A percentile compares a stretch with the other conserved stretches of the same genome.
Evolutionary conservation across 495 filamentous ascomycete genomes (phyloP).

Genomic region (Talaromyces borbonicus): DNA sequence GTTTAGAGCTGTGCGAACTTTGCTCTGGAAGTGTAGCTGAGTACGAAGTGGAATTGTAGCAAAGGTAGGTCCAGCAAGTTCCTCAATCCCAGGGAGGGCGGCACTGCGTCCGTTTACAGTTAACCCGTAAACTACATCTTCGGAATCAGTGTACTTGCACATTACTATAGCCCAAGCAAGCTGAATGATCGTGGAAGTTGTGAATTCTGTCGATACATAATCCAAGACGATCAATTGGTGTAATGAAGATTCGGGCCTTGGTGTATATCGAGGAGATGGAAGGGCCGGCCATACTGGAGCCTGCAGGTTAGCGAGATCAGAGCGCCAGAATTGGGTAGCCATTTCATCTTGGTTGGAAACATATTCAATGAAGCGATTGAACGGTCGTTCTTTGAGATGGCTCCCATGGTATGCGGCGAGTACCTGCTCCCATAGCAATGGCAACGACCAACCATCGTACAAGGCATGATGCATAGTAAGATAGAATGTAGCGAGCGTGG

Average conservation of each 20-base stretch:
- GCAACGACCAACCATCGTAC: slow-evolving; percentile 16
- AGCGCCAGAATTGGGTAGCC: neutral
- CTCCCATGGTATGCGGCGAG: slow-evolving; percentile 2
- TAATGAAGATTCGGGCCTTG: slow-evolving; percentile 17
- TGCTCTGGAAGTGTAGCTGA: slow-evolving; percentile 13
- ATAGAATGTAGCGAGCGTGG: slow-evolving; percentile 2
- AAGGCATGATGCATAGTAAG: slow-evolving; percentile 13
- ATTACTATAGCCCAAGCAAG: slow-evolving; percentile 11
- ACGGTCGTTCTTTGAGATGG: slow-evolving; percentile 22
- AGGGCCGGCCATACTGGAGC: neutral
- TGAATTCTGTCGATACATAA: slow-evolving; percentile 14
- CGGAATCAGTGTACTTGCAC: neutral
- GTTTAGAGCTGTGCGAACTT: slow-evolving; percentile 23
- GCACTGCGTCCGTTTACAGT: slow-evolving; percentile 42
- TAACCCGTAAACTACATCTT: neutral
- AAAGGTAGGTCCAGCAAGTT: slow-evolving; percentile 48
- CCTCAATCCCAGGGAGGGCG: slow-evolving; percentile 37
- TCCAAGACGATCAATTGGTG: slow-evolving; percentile 18
- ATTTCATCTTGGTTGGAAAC: neutral
- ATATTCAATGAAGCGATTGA: neutral
- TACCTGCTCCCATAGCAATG: slow-evolving; percentile 8
- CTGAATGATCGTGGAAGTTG: slow-evolving; percentile 39
- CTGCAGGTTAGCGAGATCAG: neutral
- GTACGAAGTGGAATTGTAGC: slow-evolving; percentile 49
- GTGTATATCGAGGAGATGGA: slow-evolving; percentile 2